Conservation (phyloP, 345 rosid genomes). For the Eucalyptus sp. region DNA sequence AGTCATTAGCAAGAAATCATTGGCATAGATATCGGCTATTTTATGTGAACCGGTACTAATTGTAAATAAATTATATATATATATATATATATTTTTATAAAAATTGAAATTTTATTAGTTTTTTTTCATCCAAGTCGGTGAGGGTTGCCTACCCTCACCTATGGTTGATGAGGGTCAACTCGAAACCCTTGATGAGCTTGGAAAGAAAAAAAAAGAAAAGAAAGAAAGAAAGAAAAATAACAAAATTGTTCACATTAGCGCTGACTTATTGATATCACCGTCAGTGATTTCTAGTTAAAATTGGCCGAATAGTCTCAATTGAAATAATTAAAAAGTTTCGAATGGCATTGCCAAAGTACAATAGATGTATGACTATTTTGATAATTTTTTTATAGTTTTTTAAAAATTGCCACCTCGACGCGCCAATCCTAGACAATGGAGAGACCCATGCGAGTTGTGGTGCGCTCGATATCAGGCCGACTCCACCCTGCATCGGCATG, state of each 20-base stretch:
- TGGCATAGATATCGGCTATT: no score
- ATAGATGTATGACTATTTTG: no score
- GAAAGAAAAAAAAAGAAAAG: no score
- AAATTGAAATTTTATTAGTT: no score
- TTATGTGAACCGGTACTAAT: rapidly evolving
- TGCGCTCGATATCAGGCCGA: neutral
- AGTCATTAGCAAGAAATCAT: no score
- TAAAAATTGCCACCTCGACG: neutral
- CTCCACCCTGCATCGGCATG: neutral
- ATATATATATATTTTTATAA: no score
- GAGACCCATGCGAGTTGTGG: neutral
- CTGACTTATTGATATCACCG: rapidly evolving
- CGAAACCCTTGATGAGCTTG: no score
- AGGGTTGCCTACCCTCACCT: neutral
- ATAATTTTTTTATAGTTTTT: rapidly evolving
- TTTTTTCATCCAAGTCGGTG: neutral
- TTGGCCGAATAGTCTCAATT: rapidly evolving
- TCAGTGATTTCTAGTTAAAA: no score
- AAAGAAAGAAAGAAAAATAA: no score
- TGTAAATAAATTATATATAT: no score
- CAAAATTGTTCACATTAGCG: rapidly evolving
- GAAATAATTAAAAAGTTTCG: rapidly evolving
- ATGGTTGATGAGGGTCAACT: rapidly evolving
- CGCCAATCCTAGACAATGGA: neutral
- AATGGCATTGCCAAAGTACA: rapidly evolving